Evolutionary conservation across 805 yeast species (phyloP).

Genomic region (Ogataea pini): DNA sequence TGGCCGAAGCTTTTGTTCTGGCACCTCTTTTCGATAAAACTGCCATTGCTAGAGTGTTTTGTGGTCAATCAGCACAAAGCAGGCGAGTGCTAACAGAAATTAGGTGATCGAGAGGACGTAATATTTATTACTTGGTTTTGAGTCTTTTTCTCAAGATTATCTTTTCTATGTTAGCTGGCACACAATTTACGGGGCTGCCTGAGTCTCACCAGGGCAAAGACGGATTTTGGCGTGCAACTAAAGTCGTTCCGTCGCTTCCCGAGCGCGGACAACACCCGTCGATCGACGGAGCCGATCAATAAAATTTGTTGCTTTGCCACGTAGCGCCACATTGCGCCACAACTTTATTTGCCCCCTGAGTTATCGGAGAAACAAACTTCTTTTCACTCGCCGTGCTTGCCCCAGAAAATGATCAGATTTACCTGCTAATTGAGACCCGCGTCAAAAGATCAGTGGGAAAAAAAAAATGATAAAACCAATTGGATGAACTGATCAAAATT

Average conservation of each 20-base stretch:
- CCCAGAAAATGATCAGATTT: slow-evolving; percentile 1
- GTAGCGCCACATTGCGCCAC: neutral
- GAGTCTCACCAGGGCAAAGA: neutral
- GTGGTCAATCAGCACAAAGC: neutral
- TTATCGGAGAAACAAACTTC: slow-evolving; percentile 3
- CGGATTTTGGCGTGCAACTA: neutral
- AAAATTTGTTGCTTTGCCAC: too few relatives aligned
- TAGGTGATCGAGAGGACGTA: too few relatives aligned
- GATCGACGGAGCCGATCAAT: neutral
- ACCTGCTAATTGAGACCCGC: slow-evolving; percentile 2
- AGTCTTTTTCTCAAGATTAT: too few relatives aligned
- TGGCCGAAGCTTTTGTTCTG: slow-evolving; percentile 51
- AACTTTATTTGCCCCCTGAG: too few relatives aligned
- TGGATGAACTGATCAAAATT: neutral
- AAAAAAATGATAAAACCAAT: neutral
- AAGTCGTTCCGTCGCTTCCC: slow-evolving; percentile 3
- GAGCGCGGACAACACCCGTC: neutral
- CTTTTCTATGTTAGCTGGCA: slow-evolving; percentile 8
- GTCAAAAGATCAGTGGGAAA: neutral
- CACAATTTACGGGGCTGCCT: neutral
- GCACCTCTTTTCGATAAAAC: slow-evolving; percentile 61
- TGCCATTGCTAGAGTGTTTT: slow-evolving; percentile 11
- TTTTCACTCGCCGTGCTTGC: slow-evolving; percentile 6
- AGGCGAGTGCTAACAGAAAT: too few relatives aligned
- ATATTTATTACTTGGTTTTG: too few relatives aligned